phyloP scores from a whole-genome alignment of 2,329 filamentous ascomycete species.

The Aspergillus vadensis region DNA sequence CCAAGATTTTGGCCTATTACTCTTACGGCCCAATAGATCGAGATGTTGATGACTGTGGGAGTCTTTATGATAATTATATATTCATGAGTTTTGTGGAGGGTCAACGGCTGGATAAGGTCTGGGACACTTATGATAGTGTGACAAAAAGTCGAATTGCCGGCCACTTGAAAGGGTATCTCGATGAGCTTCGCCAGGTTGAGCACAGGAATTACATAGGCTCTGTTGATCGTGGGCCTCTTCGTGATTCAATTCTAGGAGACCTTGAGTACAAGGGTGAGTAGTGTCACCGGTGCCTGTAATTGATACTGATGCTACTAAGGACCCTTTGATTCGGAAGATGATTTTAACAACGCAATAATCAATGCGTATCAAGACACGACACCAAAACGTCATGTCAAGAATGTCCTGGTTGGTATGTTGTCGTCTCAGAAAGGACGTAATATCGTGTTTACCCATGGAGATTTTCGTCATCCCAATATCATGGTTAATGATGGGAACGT shows the following conservation, averaged over 20 bases:
- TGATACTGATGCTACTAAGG: slow-evolving; percentile 10
- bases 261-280: slow-evolving; percentile 12
- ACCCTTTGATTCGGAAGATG: slow-evolving; percentile 29
- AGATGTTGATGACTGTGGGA: slow-evolving; percentile 20
- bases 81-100: slow-evolving; percentile 23
- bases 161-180: slow-evolving; percentile 17
- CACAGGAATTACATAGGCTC: slow-evolving; percentile 20
- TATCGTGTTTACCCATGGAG: slow-evolving; percentile 19
- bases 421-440: slow-evolving; percentile 21
- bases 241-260: slow-evolving; percentile 15
- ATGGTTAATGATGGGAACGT: not conserved
- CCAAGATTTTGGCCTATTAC: slow-evolving; percentile 20
- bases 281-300: not conserved
- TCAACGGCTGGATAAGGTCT: slow-evolving; percentile 15
- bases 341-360: slow-evolving; percentile 28
- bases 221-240: slow-evolving; percentile 17
- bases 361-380: slow-evolving; percentile 20
- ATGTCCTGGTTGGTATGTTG: slow-evolving; percentile 17
- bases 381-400: slow-evolving; percentile 21
- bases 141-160: slow-evolving; percentile 12
- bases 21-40: slow-evolving; percentile 19
- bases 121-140: slow-evolving; percentile 11
- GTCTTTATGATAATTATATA: slow-evolving; percentile 23
- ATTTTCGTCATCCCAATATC: not conserved
- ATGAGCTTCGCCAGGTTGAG: slow-evolving; percentile 15